Percentiles rank a stretch among this genome's conserved stretches.
Conservation (phyloP, 1,284 basidiomycete genomes). For the Puccinia coronata region DNA sequence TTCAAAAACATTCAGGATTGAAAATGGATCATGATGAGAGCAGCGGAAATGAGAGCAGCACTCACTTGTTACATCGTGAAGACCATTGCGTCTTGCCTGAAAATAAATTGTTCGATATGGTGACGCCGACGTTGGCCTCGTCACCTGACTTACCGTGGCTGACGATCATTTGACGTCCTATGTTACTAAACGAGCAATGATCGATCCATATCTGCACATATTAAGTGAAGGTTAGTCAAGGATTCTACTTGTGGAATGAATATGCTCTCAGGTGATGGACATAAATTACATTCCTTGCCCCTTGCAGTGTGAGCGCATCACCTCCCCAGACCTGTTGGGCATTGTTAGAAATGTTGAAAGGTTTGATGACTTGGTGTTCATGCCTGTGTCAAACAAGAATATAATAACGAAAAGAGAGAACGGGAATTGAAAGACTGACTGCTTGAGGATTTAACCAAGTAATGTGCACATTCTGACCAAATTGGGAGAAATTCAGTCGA, state of each 20-base stretch:
- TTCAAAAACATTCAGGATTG: too few species aligned
- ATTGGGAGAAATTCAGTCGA: not conserved
- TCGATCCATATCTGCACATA: constrained; percentile 47
- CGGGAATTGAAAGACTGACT: not conserved
- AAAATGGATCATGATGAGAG: not conserved
- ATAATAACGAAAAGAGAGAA: not conserved
- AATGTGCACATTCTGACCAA: constrained; percentile 29
- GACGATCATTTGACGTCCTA: constrained; percentile 49
- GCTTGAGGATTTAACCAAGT: constrained; percentile 29
- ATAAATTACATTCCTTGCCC: constrained; percentile 10
- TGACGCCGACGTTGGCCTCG: not conserved
- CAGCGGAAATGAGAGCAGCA: not conserved
- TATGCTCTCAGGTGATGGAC: too few species aligned
- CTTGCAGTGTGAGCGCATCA: constrained; percentile 21
- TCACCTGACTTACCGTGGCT: not conserved
- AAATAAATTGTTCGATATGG: constrained; percentile 39
- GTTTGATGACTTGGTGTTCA: not conserved
- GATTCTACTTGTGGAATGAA: not conserved
- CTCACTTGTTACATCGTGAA: constrained; percentile 29
- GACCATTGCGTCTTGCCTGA: constrained; percentile 39
- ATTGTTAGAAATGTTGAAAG: not conserved
- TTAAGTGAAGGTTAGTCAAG: not conserved
- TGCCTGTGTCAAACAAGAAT: not conserved
- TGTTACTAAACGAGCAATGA: constrained; percentile 44
- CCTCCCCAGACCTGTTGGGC: constrained; percentile 46